phyloP scores from a whole-genome alignment of 257 asterid genomes.

The Solanum bukasovii region DNA sequence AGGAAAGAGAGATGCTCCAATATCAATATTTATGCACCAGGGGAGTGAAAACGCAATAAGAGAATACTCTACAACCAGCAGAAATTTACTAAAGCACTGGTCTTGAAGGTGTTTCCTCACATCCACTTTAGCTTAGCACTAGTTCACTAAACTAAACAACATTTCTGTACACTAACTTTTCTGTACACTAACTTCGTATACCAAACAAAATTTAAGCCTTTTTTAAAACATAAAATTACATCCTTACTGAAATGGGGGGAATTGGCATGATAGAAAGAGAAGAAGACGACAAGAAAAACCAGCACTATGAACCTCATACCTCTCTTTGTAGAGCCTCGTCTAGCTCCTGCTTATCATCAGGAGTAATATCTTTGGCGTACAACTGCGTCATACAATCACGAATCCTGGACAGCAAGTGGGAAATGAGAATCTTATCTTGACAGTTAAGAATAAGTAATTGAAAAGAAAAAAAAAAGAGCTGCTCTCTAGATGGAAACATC shows the following conservation, averaged over 20 bases:
- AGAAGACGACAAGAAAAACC: not conserved
- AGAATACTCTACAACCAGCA: not conserved
- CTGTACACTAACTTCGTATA: not conserved
- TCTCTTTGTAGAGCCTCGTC: slow-evolving; percentile 94
- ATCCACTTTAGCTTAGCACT: not conserved
- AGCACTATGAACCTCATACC: slow-evolving; percentile 29
- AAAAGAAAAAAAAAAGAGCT: not conserved
- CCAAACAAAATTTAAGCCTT: not conserved
- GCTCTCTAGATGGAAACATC: not conserved
- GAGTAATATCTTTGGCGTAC: slow-evolving; percentile 74
- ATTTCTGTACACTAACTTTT: not conserved
- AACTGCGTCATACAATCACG: slow-evolving; percentile 81
- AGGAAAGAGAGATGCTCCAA: not conserved
- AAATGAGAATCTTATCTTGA: not conserved
- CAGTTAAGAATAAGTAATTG: not conserved
- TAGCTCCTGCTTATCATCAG: slow-evolving; percentile 92
- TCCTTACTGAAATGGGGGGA: not conserved
- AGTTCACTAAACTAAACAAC: not conserved
- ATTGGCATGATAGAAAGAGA: not conserved
- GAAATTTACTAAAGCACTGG: not conserved
- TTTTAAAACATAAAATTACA: not conserved
- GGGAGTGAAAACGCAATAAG: not conserved
- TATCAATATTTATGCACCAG: not conserved
- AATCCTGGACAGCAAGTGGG: slow-evolving; percentile 29
- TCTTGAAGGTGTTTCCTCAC: not conserved